Evolutionary conservation across 2,329 filamentous ascomycete genomes (phyloP).

Genomic region (Fusarium compactum): DNA sequence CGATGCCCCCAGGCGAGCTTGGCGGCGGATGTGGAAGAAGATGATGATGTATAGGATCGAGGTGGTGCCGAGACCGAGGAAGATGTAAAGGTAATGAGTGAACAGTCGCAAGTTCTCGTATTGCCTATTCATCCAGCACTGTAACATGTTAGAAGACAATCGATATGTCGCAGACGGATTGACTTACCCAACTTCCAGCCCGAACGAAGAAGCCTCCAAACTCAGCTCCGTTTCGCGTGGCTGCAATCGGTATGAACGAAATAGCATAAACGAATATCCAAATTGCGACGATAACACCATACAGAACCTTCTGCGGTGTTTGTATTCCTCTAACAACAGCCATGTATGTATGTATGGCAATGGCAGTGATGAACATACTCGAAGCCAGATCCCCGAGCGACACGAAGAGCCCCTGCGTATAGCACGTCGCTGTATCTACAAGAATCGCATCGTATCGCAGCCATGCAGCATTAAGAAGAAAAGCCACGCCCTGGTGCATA

Average conservation of each 20-base stretch:
- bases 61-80: constrained; percentile 55
- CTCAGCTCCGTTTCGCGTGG: constrained; percentile 57
- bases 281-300: constrained; percentile 58
- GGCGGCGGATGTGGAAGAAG: constrained; percentile 54
- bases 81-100: constrained; percentile 76
- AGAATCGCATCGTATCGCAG: constrained; percentile 65
- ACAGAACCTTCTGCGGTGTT: constrained; percentile 64
- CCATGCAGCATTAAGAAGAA: constrained; percentile 72
- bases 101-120: constrained; percentile 67
- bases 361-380: constrained; percentile 74
- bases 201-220: constrained; percentile 69
- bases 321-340: constrained; percentile 69
- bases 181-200: constrained; percentile 71
- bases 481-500: constrained; percentile 73
- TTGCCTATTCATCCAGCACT: constrained; percentile 73
- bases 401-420: constrained; percentile 75
- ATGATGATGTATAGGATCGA: constrained; percentile 56
- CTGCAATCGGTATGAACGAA: constrained; percentile 63
- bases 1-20: constrained; percentile 25
- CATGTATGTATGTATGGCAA: constrained; percentile 75
- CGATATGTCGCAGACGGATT: fast-evolving
- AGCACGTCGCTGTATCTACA: constrained; percentile 67
- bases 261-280: constrained; percentile 73
- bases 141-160: background rate
- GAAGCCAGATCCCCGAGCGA: constrained; percentile 74